A percentile compares a stretch with the other conserved stretches of the same genome.
Conservation (phyloP, 257 asterid genomes). For the Solanum lycopersicoides region DNA sequence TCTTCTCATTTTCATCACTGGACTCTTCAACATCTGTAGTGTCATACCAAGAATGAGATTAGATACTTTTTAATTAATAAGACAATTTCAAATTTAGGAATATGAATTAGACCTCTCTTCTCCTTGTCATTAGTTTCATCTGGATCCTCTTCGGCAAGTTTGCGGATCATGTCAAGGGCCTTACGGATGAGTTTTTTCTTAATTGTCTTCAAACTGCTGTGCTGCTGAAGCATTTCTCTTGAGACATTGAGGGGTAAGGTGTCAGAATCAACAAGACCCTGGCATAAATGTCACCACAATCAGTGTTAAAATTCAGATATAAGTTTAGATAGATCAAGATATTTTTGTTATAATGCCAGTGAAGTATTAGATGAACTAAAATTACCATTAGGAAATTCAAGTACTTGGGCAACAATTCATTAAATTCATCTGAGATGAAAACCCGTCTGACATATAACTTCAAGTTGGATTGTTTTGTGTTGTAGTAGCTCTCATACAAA, state of each 20-base stretch:
- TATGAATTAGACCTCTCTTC: slow-evolving; percentile 39
- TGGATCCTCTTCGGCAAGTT: slow-evolving; percentile 93
- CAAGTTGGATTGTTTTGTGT: slow-evolving; percentile 70
- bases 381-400: slow-evolving; percentile 79
- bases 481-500: slow-evolving; percentile 87
- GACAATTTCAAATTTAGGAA: background rate
- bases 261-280: slow-evolving; percentile 99
- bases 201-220: slow-evolving; percentile 88
- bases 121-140: slow-evolving; percentile 66
- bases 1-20: slow-evolving; percentile 60
- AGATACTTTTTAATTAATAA: background rate
- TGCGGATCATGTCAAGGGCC: slow-evolving; percentile 97
- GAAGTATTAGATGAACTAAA: background rate
- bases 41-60: background rate
- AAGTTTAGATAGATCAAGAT: background rate
- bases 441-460: slow-evolving; percentile 79
- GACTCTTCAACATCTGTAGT: slow-evolving; percentile 70
- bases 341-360: background rate
- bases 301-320: background rate
- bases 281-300: slow-evolving; percentile 1
- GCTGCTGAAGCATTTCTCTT: slow-evolving; percentile 97
- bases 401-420: slow-evolving; percentile 88
- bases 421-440: slow-evolving; percentile 89
- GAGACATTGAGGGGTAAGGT: slow-evolving; percentile 92
- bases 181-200: slow-evolving; percentile 94